These are phyloP conservation scores for Nepenthes gracilis DNA, from an alignment of 148 eudicot genomes.

Conservation along the genomic window DNA sequence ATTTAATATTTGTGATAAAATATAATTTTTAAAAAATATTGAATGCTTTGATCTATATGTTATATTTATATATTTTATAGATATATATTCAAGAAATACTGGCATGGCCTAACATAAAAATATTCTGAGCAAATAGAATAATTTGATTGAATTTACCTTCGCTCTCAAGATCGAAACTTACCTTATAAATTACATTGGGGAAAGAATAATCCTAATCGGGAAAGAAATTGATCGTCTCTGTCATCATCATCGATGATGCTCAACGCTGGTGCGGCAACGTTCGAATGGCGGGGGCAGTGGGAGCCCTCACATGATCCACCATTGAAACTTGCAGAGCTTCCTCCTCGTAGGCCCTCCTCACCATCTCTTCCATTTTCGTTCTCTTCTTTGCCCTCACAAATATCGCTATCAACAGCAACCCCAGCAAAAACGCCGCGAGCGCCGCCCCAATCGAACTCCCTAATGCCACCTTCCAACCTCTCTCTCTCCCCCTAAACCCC, in stretches of 20 bases:
- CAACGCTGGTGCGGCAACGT: slow-evolving; percentile 44
- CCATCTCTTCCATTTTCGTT: slow-evolving; percentile 69
- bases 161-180: too few relatives aligned
- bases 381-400: slow-evolving; percentile 76
- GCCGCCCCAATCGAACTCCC: slow-evolving; percentile 85
- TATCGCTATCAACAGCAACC: slow-evolving; percentile 66
- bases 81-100: too few relatives aligned
- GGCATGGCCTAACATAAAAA: too few relatives aligned
- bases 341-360: slow-evolving; percentile 82
- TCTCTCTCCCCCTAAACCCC: slow-evolving; percentile 14
- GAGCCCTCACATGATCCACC: slow-evolving; percentile 90
- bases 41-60: too few relatives aligned
- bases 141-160: too few relatives aligned
- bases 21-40: too few relatives aligned
- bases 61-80: too few relatives aligned
- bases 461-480: slow-evolving; percentile 54
- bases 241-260: slow-evolving; percentile 25
- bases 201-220: too few relatives aligned
- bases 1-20: too few relatives aligned
- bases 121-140: too few relatives aligned
- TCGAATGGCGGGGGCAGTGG: slow-evolving; percentile 42
- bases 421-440: slow-evolving; percentile 58
- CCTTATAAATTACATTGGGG: too few relatives aligned
- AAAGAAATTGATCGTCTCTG: slow-evolving; percentile 3
- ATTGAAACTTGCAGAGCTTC: slow-evolving; percentile 84